Percentiles rank a stretch among this genome's conserved stretches.
These are phyloP conservation scores for Zangia roseola DNA, from an alignment of 768 basidiomycete species.

Conservation along the genomic window DNA sequence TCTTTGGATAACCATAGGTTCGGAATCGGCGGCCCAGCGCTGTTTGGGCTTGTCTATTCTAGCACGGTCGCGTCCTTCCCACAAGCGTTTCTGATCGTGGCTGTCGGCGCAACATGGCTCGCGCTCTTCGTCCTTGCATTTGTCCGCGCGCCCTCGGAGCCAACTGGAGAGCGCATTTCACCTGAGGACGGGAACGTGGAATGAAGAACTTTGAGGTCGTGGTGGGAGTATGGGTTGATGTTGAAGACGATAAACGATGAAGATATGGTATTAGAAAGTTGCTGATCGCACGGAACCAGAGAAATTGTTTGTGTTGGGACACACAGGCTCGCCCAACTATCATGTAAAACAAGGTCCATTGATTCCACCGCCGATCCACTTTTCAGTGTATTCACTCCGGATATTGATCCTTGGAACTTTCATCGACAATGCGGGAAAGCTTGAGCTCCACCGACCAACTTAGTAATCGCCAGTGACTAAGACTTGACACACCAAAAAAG, in stretches of 20 bases:
- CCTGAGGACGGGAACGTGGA: conserved; percentile 1
- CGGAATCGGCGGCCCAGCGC: conserved; percentile 65
- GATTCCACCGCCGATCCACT: too few species aligned
- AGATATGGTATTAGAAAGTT: not conserved
- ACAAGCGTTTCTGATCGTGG: conserved; percentile 64
- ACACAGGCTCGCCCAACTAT: too few species aligned
- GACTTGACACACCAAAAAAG: conserved; percentile 12
- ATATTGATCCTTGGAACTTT: too few species aligned
- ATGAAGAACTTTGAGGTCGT: not conserved
- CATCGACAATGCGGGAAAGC: too few species aligned
- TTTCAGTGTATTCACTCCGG: too few species aligned
- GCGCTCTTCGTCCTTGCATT: conserved; percentile 47
- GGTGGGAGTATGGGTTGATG: not conserved
- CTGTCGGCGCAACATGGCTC: conserved; percentile 37
- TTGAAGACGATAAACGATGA: conserved; percentile 3
- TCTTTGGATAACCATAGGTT: conserved; percentile 38
- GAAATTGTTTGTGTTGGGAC: too few species aligned
- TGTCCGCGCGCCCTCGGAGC: conserved; percentile 40
- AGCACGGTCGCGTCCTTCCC: conserved; percentile 71
- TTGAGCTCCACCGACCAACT: too few species aligned
- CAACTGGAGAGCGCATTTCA: not conserved
- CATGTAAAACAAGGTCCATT: too few species aligned
- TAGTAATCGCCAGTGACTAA: not conserved
- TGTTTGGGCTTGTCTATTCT: conserved; percentile 74
- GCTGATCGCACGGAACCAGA: too few species aligned